Evolutionary conservation across 257 asterid species (phyloP).

Genomic region (Ajuga chamaepitys): DNA sequence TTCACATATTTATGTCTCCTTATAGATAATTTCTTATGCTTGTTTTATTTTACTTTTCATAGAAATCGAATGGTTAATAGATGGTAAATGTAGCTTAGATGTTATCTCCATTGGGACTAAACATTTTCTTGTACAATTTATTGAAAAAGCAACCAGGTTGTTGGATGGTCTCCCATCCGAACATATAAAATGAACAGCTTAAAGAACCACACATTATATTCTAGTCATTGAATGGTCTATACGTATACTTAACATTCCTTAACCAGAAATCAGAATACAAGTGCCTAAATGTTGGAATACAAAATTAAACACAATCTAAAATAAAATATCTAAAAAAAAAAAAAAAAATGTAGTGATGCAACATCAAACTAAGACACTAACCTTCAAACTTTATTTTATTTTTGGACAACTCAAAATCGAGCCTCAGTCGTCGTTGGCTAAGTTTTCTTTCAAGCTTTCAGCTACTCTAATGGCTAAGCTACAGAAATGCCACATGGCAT

Average conservation of each 20-base stretch:
- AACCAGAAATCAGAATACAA: no score
- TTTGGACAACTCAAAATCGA: slow-evolving; percentile 39
- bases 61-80: no score
- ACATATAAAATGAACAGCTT: slow-evolving; percentile 32
- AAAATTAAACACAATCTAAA: no score
- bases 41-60: no score
- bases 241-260: no score
- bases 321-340: no score
- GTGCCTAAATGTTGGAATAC: no score
- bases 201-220: slow-evolving; percentile 26
- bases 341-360: no score
- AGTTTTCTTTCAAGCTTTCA: slow-evolving; percentile 62
- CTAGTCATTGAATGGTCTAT: slow-evolving; percentile 25
- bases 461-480: slow-evolving; percentile 72
- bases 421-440: slow-evolving; percentile 42
- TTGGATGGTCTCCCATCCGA: slow-evolving; percentile 50
- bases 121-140: not conserved
- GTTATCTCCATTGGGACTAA: not conserved
- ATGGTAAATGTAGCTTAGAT: not conserved
- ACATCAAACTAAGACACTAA: no score
- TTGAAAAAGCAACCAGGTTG: slow-evolving; percentile 40
- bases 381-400: not conserved
- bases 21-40: no score
- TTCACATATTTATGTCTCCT: no score
- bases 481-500: slow-evolving; percentile 64